phyloP scores from a whole-genome alignment of 495 filamentous ascomycete species.

The Penicillium taxi region DNA sequence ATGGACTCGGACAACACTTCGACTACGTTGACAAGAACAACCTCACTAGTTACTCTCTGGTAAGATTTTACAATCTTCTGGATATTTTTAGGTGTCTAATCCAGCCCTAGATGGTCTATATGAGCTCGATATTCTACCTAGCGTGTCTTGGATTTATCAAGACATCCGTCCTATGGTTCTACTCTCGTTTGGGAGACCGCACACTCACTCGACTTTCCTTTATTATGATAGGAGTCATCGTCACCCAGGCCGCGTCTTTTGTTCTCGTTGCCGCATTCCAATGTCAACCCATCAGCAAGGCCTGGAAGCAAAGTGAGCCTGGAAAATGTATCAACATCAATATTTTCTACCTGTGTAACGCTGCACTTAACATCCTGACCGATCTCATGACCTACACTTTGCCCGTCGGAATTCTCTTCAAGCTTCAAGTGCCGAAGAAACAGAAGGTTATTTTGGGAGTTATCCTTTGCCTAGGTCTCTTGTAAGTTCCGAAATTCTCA shows the following conservation, averaged over 20 bases:
- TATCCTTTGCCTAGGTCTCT: constrained; percentile 36
- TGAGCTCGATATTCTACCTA: constrained; percentile 38
- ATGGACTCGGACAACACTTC: constrained; percentile 29
- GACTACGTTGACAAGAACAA: constrained; percentile 14
- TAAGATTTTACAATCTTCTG: constrained; percentile 4
- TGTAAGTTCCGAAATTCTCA: constrained; percentile 20
- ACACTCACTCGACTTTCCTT: constrained; percentile 24
- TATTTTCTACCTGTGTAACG: constrained; percentile 37
- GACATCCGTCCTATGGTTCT: constrained; percentile 33
- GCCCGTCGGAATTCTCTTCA: constrained; percentile 31
- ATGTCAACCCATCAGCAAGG: constrained; percentile 27
- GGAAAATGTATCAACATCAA: constrained; percentile 42
- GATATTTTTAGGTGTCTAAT: neutral
- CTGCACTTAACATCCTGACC: constrained; percentile 44
- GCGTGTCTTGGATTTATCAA: constrained; percentile 34
- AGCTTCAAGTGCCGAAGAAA: constrained; percentile 29
- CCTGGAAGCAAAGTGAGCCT: constrained; percentile 18
- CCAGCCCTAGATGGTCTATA: constrained; percentile 25
- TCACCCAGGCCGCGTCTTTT: constrained; percentile 25
- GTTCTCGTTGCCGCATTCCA: constrained; percentile 34
- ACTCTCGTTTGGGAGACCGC: constrained; percentile 32
- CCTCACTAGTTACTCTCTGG: constrained; percentile 24
- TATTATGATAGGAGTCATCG: constrained; percentile 26
- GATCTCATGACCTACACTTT: constrained; percentile 47
- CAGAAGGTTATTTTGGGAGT: constrained; percentile 26